Conservation (phyloP, 1,139 yeast species). For the Blastobotrys ciferrii region DNA sequence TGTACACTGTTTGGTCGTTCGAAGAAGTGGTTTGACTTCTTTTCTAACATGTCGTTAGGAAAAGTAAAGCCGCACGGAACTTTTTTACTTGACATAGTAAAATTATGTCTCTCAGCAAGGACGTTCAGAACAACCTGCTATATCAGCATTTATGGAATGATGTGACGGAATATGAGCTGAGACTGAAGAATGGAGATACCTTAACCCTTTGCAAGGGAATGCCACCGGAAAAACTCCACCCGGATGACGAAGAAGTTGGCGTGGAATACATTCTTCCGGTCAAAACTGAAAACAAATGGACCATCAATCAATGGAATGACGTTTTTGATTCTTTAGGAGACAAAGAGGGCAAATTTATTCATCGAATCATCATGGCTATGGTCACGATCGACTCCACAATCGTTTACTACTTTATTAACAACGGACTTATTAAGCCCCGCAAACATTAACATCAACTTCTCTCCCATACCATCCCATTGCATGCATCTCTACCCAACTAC, state of each 20-base stretch:
- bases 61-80: neutral
- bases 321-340: slow-evolving; percentile 30
- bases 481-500: no score
- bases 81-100: neutral
- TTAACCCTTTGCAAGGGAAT: slow-evolving; percentile 27
- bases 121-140: slow-evolving; percentile 41
- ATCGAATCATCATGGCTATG: slow-evolving; percentile 53
- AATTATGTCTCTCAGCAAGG: slow-evolving; percentile 7
- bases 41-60: no score
- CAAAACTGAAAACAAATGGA: slow-evolving; percentile 32
- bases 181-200: slow-evolving; percentile 7
- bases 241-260: slow-evolving; percentile 29
- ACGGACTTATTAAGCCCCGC: slow-evolving; percentile 60
- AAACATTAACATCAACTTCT: slow-evolving; percentile 41
- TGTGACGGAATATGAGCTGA: slow-evolving; percentile 32
- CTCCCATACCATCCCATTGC: no score
- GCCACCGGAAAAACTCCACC: slow-evolving; percentile 37
- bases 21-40: no score
- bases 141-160: slow-evolving; percentile 56
- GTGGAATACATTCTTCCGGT: slow-evolving; percentile 32
- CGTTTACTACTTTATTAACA: slow-evolving; percentile 62
- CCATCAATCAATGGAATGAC: slow-evolving; percentile 35
- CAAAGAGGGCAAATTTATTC: slow-evolving; percentile 34
- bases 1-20: no score
- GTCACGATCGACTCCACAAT: slow-evolving; percentile 64